Evolutionary conservation across 441 rosid species (phyloP).

Genomic region (Iberis amara): DNA sequence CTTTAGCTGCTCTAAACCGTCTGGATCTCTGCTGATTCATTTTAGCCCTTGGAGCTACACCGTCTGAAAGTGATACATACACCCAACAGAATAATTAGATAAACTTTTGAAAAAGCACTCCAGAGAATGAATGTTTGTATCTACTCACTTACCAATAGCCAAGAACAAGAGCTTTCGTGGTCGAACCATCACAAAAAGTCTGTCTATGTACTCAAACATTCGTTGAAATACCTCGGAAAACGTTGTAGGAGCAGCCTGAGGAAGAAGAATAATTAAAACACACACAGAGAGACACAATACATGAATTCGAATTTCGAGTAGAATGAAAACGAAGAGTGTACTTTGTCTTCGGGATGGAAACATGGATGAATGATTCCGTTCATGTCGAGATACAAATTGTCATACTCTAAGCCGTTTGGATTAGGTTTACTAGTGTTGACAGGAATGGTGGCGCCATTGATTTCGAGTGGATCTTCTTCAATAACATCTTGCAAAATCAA

Average conservation of each 20-base stretch:
- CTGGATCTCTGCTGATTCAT: constrained; percentile 93
- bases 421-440: constrained; percentile 61
- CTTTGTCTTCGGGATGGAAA: constrained; percentile 78
- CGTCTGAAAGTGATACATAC: constrained; percentile 39
- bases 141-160: constrained; percentile 57
- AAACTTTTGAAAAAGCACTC: neutral
- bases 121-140: neutral
- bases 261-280: neutral
- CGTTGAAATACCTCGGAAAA: constrained; percentile 63
- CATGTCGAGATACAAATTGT: constrained; percentile 83
- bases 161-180: constrained; percentile 67
- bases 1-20: constrained; percentile 89
- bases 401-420: constrained; percentile 63
- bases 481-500: constrained; percentile 52
- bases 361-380: constrained; percentile 84
- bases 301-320: neutral
- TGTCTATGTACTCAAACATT: constrained; percentile 74
- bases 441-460: constrained; percentile 52
- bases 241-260: constrained; percentile 68
- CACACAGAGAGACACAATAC: neutral
- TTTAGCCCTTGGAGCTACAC: constrained; percentile 92
- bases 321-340: constrained; percentile 7
- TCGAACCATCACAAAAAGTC: constrained; percentile 75
- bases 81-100: neutral
- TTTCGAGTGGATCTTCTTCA: constrained; percentile 59